These are phyloP conservation scores for Nothomitra cinnamomea DNA, from an alignment of 2,329 filamentous ascomycete genomes.

Conservation along the genomic window DNA sequence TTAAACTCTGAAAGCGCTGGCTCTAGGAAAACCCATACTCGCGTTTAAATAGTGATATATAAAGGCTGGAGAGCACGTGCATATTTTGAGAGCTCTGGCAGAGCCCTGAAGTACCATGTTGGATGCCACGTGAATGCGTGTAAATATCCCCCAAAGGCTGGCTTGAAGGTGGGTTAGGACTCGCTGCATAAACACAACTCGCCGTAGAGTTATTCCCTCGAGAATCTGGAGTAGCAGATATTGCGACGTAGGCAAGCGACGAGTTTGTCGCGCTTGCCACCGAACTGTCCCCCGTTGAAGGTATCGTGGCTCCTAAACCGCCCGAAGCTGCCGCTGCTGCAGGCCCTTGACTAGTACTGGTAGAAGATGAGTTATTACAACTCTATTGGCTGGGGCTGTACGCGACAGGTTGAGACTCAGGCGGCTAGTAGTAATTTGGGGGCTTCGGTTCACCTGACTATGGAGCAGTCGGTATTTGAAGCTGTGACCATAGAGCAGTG, in stretches of 20 bases:
- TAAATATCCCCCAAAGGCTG: constrained; percentile 22
- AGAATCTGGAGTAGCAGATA: constrained; percentile 7
- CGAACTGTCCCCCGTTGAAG: background rate
- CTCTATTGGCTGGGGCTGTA: constrained; percentile 3
- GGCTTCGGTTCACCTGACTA: background rate
- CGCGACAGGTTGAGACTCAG: background rate
- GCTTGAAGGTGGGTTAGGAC: constrained; percentile 12
- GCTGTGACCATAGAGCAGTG: constrained; percentile 1
- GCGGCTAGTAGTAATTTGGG: background rate
- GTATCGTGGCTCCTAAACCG: background rate
- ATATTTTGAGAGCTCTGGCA: no score
- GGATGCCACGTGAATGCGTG: constrained; percentile 21
- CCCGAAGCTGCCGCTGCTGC: background rate
- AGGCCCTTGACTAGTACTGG: background rate
- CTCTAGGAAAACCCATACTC: no score
- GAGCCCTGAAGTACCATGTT: no score
- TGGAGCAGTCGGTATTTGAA: background rate
- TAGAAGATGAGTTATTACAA: background rate
- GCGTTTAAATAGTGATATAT: no score
- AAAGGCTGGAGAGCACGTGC: no score
- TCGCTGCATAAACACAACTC: background rate
- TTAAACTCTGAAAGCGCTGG: no score
- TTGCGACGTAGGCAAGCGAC: constrained; percentile 11
- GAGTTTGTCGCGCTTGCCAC: background rate
- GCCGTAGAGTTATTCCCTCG: background rate